A percentile compares a stretch with the other conserved stretches of the same genome.
These are phyloP conservation scores for Verticillium albo-atrum DNA, from an alignment of 2,329 filamentous ascomycete genomes.

Conservation along the genomic window DNA sequence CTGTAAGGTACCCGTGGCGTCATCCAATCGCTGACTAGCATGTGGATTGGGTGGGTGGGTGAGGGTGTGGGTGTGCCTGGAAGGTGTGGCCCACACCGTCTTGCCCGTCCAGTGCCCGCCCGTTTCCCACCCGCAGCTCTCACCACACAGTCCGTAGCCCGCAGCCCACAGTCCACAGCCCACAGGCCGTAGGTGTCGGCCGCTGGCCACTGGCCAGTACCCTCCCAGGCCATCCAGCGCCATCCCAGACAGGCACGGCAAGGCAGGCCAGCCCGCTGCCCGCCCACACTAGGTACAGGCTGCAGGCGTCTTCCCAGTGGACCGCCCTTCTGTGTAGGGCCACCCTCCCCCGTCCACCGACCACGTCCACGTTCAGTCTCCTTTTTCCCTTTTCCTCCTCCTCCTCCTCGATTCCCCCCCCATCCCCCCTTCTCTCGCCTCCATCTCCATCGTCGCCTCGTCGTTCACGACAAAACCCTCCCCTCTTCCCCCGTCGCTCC, in stretches of 20 bases:
- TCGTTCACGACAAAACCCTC: slow-evolving; percentile 12
- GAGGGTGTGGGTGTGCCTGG: background rate
- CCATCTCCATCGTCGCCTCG: background rate
- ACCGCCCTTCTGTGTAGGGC: background rate
- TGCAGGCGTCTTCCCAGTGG: background rate
- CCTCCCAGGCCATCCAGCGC: background rate
- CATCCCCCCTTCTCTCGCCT: background rate
- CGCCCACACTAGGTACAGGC: background rate
- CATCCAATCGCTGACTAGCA: background rate
- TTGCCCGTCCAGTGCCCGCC: background rate
- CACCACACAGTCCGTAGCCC: background rate
- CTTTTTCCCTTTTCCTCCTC: background rate
- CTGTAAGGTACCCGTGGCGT: background rate
- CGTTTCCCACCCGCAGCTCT: background rate
- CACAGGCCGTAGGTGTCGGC: no score
- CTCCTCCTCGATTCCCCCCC: background rate
- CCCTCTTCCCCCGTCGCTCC: slow-evolving; percentile 30
- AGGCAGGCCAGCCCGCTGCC: background rate
- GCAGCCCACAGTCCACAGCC: no score
- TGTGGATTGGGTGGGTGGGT: background rate
- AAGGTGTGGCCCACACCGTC: background rate
- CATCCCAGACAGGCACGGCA: background rate
- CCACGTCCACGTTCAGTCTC: background rate
- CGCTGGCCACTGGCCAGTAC: background rate
- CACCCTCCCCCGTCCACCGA: background rate